Conservation (phyloP, 352 stramenopile genomes). For the Pythium sp. region DNA sequence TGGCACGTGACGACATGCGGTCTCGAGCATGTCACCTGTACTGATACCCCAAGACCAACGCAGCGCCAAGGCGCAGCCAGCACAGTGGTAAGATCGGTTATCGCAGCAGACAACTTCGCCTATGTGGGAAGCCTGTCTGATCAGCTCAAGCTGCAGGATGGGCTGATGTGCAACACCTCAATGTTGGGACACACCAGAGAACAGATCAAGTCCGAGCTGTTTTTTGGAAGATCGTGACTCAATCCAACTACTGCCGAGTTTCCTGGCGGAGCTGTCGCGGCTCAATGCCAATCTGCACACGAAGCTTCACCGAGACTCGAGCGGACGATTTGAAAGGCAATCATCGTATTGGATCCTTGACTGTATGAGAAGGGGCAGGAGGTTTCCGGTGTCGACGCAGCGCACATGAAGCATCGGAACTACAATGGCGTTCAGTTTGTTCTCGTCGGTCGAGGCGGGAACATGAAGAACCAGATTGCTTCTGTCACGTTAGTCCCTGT, state of each 20-base stretch:
- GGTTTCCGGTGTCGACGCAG: neutral
- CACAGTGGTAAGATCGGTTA: neutral
- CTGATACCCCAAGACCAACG: neutral
- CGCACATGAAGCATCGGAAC: slow-evolving; percentile 29
- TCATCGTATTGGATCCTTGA: neutral
- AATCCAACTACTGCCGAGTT: neutral
- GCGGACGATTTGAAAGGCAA: neutral
- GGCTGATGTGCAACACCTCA: no score
- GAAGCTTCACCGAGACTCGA: neutral
- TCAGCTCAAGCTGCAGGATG: neutral
- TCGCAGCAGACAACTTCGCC: neutral
- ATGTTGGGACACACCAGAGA: no score
- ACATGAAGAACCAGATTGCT: slow-evolving; percentile 22
- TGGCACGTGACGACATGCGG: neutral
- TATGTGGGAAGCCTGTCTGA: neutral
- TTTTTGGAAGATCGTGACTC: neutral
- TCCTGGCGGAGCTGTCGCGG: neutral
- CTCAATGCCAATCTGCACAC: neutral
- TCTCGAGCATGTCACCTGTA: neutral
- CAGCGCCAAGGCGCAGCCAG: neutral
- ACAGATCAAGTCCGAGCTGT: no score
- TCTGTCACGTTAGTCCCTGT: slow-evolving; percentile 14
- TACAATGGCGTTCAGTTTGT: slow-evolving; percentile 27
- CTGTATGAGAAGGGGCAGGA: neutral
- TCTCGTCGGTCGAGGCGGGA: slow-evolving; percentile 22